Base-by-base conservation (phyloP, 768 basidiomycete genomes). In the Boletus sensibilis region DNA sequence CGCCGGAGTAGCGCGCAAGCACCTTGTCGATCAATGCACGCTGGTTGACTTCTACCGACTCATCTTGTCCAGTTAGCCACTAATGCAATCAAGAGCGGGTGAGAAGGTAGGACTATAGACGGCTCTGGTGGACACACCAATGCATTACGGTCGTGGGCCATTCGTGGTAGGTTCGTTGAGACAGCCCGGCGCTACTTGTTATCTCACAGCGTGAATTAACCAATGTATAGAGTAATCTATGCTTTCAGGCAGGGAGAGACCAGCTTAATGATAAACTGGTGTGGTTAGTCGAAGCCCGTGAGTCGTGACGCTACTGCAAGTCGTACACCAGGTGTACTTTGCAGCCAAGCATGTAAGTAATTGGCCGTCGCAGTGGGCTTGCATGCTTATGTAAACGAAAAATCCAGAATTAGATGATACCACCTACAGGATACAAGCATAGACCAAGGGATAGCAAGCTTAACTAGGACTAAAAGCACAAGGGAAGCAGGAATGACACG, bases 11-110 rank as follows among this genome's bases (percentile, higher is more conserved):
- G 25, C 96, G 80, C 11, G 96, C 94, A 21, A 99, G 84, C 23
- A 98, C 92, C 74, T 94, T 98, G 79, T 97, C 95, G 51, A 98
- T 96, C 55, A 97, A 77, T n/a, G 94, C 94, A 20, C 95, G 83
- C 69, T 96, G 95, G 71, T 96, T 96, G 44, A 96, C 94, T 73
- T 95, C 89, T 0, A 94, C 88, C 1, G 87, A 82, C 65, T 91
- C 90, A 64, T 91, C 90, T 60, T 85, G 79, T 18, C 89, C 90
- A n/a, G 64, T 72, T 25, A 69, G 73, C 81, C 80, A 82, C 81
- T 81, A 56, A 45, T 31, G n/a, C 4, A 39, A 11, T 27, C 39
- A 31, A 45, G 37, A 5, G 11, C 10, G 1, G 2, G 40, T 56
- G 20, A 57, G 40, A 40, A 45, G 27, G 41, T 39, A 12, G 20